Conservation (phyloP, 495 filamentous ascomycete species). For the Arthonia radiata region DNA sequence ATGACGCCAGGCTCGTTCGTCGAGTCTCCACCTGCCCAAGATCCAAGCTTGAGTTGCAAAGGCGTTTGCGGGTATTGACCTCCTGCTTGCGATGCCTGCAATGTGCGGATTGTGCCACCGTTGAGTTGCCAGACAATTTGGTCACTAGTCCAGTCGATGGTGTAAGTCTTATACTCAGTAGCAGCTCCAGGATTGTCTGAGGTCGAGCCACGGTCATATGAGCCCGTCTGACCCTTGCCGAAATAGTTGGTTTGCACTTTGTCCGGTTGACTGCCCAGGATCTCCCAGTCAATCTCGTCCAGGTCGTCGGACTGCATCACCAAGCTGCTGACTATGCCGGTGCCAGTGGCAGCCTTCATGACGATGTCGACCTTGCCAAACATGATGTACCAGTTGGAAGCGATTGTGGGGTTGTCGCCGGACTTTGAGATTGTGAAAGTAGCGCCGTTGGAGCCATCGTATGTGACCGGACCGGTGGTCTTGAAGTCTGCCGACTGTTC, state of each 20-base stretch:
- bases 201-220: conserved; percentile 2
- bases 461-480: conserved; percentile 31
- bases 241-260: conserved; percentile 7
- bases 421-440: conserved; percentile 46
- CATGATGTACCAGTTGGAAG: conserved; percentile 52
- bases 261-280: not conserved
- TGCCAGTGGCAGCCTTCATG: conserved; percentile 47
- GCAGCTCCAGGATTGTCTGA: conserved; percentile 1
- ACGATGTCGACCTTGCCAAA: conserved; percentile 46
- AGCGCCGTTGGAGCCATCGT: conserved; percentile 30
- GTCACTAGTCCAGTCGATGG: conserved; percentile 9
- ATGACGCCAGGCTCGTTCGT: conserved; percentile 42
- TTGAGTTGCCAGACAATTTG: conserved; percentile 8
- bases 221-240: conserved; percentile 7
- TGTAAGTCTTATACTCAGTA: conserved; percentile 8
- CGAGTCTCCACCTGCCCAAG: conserved; percentile 7
- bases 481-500: too few species aligned
- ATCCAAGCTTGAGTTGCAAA: conserved; percentile 8
- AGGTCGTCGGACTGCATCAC: conserved; percentile 7
- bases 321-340: conserved; percentile 20
- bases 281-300: conserved; percentile 11
- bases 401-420: conserved; percentile 50
- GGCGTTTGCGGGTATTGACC: conserved; percentile 10
- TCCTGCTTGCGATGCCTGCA: conserved; percentile 7
- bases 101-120: conserved; percentile 6